Evolutionary conservation across 805 yeast genomes (phyloP), one percentile per base, ranked within the genome.

Genomic region (Diddensiella santjacobensis): DNA sequence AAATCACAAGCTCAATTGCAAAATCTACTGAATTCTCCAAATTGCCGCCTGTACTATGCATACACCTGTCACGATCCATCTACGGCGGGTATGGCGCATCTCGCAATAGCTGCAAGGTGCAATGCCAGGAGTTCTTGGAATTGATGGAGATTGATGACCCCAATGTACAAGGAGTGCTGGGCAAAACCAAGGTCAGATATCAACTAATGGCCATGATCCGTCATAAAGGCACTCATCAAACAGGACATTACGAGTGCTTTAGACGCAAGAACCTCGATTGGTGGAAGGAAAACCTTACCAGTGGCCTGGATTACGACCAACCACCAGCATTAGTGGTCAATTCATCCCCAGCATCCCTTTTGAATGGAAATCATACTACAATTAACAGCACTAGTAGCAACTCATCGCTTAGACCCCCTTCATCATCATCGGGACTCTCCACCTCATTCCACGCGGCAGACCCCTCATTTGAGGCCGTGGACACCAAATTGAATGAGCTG

Each of bases 201-300:
- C 70, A 71, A 51, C 71, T 93, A 31, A 77, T 75, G 52, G 84
- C 96, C 0, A 70, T 87, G 52, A 80, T 93, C 17, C 77, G 89
- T 55, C 98, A 93, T 63, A 79, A 82, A 40, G 99, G 99, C 0
- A 81, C 91, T 1, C 97, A 90, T 65, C 75, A 81, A 18, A 78
- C 80, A 39, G 98, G 98, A 1, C 98, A 90, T 61, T 90, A 89
- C 62, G 96, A 90, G 59, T 87, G 96, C 58, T 87, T 80, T 62
- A 81, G 85, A 53, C 80, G 80, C 42, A 90, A 89, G 61, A 60
- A 64, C 47, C 50, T 57, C 29, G 45, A 37, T 5, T 58, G 55
- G 51, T 62, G 66, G 66, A 17, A 33, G 22, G 44, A 41, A 15
- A 23, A 13, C 18, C 42, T 2, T 17, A n/a, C 18, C 20, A 13